A percentile compares a stretch with the other conserved stretches of the same genome.
phyloP scores from a whole-genome alignment of 139 green algal genomes.

The Tetraselmis chui region DNA sequence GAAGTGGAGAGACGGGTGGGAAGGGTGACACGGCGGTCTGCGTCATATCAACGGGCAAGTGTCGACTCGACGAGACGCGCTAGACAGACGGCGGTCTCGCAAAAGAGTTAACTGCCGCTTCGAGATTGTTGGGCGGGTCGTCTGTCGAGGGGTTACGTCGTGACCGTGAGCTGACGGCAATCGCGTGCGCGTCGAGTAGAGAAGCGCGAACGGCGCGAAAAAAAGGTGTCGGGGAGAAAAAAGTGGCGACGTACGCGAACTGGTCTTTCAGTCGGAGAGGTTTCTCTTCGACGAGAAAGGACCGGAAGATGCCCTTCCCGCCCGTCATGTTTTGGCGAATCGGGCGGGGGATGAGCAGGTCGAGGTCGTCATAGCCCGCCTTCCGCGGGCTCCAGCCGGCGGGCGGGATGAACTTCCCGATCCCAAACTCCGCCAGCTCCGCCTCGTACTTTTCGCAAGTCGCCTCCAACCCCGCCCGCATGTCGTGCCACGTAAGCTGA shows the following conservation, averaged over 20 bases:
- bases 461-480: conserved; percentile 34
- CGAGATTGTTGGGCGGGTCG: too few relatives aligned
- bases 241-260: conserved; percentile 37
- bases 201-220: too few relatives aligned
- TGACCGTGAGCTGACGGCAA: too few relatives aligned
- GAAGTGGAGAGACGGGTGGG: too few relatives aligned
- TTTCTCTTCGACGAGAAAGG: conserved; percentile 59
- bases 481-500: conserved; percentile 34
- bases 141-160: too few relatives aligned
- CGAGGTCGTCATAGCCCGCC: conserved; percentile 41
- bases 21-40: too few relatives aligned
- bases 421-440: conserved; percentile 31
- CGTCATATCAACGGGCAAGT: too few relatives aligned
- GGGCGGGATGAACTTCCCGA: conserved; percentile 59
- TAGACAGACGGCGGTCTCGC: too few relatives aligned
- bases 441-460: conserved; percentile 55
- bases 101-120: too few relatives aligned
- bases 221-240: too few relatives aligned
- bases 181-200: too few relatives aligned
- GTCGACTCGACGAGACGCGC: too few relatives aligned
- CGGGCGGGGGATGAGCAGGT: conserved; percentile 25
- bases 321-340: conserved; percentile 66
- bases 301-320: conserved; percentile 60
- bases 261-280: conserved; percentile 42
- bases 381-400: conserved; percentile 51